Conservation (phyloP, 176 grass and related monocot genomes). For the Tuctoria greenei region DNA sequence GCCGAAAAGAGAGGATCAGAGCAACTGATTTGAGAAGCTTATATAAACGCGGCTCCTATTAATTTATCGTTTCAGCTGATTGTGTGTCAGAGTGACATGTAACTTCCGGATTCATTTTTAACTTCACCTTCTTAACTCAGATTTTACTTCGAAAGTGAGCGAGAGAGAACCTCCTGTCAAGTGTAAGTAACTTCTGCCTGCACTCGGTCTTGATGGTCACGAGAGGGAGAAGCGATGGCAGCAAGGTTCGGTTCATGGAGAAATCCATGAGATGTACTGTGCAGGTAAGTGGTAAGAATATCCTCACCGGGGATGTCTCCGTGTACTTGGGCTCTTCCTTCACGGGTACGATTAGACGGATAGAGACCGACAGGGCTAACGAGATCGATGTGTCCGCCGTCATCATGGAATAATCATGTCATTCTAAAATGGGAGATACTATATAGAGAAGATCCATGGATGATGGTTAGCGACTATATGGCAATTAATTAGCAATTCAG, state of each 20-base stretch:
- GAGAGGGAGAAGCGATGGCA: neutral
- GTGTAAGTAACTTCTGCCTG: neutral
- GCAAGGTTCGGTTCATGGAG: neutral
- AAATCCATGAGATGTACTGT: neutral
- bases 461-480: neutral
- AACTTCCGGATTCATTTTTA: neutral
- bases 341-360: neutral
- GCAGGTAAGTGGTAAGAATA: neutral
- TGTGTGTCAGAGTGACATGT: constrained; percentile 4
- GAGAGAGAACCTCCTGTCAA: neutral
- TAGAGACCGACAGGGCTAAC: neutral
- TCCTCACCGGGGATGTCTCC: neutral
- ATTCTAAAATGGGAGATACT: neutral
- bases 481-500: neutral
- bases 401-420: neutral
- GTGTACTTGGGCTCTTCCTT: neutral
- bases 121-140: neutral
- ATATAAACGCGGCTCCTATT: neutral
- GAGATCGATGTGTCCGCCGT: constrained; percentile 11
- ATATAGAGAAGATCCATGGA: neutral
- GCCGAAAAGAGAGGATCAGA: neutral
- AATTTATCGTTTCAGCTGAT: constrained; percentile 17
- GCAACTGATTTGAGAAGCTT: neutral
- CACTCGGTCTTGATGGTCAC: neutral
- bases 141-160: constrained; percentile 23